phyloP scores from a whole-genome alignment of 2,329 filamentous ascomycete genomes.

The Ophiostoma sp. region DNA sequence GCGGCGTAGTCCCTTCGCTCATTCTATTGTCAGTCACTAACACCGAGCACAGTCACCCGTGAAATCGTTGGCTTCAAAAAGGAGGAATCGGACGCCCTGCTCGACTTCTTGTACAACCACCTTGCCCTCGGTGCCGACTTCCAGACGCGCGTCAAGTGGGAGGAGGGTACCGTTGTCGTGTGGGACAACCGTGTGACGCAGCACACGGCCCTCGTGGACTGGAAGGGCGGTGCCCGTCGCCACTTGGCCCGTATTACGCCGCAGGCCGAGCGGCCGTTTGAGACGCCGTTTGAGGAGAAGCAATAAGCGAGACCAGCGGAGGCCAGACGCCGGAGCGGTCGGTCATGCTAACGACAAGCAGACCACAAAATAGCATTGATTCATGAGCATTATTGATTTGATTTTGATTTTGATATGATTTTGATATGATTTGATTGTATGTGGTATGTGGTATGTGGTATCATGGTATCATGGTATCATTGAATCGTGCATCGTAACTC shows the following conservation, averaged over 20 bases:
- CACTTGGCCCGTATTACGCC: constrained; percentile 81
- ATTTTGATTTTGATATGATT: too few relatives aligned
- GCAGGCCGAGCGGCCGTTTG: constrained; percentile 74
- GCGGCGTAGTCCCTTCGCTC: not conserved
- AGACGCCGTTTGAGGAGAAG: constrained; percentile 58
- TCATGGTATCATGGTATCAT: not conserved
- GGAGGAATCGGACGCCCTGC: constrained; percentile 76
- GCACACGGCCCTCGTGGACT: constrained; percentile 79
- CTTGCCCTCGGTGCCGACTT: constrained; percentile 71
- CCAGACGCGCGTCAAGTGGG: constrained; percentile 75
- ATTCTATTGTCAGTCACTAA: not conserved
- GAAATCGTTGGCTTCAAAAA: constrained; percentile 81
- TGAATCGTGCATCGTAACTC: not conserved
- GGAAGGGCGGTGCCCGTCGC: constrained; percentile 74
- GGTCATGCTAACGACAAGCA: not conserved
- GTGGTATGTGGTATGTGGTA: not conserved
- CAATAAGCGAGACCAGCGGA: not conserved
- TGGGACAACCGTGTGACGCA: constrained; percentile 84
- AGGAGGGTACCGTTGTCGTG: constrained; percentile 74
- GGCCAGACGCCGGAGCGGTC: not conserved
- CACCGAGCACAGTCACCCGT: constrained; percentile 56
- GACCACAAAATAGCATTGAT: not conserved
- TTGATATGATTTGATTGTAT: not conserved
- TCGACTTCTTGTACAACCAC: constrained; percentile 77
- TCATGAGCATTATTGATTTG: not conserved